Base-by-base conservation (phyloP, 495 filamentous ascomycete genomes). In the Penicillium bovifimosum region DNA sequence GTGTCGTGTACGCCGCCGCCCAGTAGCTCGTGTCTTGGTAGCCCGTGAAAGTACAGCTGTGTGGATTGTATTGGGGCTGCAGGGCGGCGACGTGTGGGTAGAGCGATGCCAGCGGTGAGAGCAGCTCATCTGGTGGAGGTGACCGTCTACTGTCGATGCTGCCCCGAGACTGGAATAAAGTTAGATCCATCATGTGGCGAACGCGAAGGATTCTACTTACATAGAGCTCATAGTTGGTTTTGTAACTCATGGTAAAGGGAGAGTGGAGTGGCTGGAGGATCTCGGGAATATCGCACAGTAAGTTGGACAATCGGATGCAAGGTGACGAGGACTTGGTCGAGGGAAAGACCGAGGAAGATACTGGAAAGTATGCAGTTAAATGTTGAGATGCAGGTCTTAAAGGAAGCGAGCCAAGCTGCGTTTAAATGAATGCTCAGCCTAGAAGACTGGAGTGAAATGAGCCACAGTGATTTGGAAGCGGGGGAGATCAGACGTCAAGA, bases 171-270 rank as follows among this genome's bases (percentile, higher is more conserved):
- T 62, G 31, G 24, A 45, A 14, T 14, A 24, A 47, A 35, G 33
- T 44, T n/a, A 28, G 39, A 33, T 27, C 2, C n/a, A 13, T 38
- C 13, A 34, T 32, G 14, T 39, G 0, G 32, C 16, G 26, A 38
- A 17, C 4, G 28, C 13, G 20, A n/a, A 28, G 43, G 26, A 9
- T 10, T 17, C 10, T 27, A 68, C 68, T 63, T 53, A 71, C 66
- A 49, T 72, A 70, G 39, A 70, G 64, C 46, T 76, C 70, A 52
- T 74, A 76, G 64, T 76, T 76, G 54, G 63, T 69, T 38, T 71
- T 73, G 66, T 76, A 76, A 42, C 62, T 65, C 65, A 69, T 76
- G 34, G 41, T 65, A 53, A 36, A 20, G n/a, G 33, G 28, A 10
- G 44, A 42, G 36, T 49, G 6, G 34, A 24, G 42, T 24, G 2